phyloP scores from a whole-genome alignment of 345 rosid species.

The Salix suchowensis region DNA sequence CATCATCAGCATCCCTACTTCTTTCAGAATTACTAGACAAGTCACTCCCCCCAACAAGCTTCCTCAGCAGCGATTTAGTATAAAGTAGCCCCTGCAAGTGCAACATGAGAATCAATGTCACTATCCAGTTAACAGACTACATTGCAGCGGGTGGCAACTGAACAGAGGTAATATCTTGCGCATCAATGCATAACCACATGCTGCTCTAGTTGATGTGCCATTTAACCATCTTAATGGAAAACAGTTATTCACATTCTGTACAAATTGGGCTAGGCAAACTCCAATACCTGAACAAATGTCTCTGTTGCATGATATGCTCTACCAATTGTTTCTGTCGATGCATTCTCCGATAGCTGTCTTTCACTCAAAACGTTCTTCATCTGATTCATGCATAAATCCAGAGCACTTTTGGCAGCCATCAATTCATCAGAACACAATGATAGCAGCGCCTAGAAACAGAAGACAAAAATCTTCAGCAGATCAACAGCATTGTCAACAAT shows the following conservation, averaged over 20 bases:
- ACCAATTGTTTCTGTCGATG: conserved; percentile 88
- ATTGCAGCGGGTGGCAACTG: not conserved
- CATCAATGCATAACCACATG: not conserved
- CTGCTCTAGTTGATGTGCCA: not conserved
- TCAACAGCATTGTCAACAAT: not conserved
- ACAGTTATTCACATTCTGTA: conserved; percentile 1
- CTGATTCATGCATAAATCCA: conserved; percentile 75
- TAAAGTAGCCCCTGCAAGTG: conserved; percentile 68
- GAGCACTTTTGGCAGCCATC: conserved; percentile 76
- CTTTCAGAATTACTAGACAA: conserved; percentile 52
- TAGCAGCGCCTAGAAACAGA: conserved; percentile 71
- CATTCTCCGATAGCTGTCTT: conserved; percentile 75
- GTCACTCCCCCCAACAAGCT: conserved; percentile 63
- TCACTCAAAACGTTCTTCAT: conserved; percentile 79
- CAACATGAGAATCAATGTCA: conserved; percentile 7
- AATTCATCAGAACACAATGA: conserved; percentile 85
- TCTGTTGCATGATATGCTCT: conserved; percentile 88
- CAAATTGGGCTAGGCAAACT: not conserved
- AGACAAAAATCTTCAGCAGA: conserved; percentile 14
- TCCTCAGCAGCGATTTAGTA: conserved; percentile 77
- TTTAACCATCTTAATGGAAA: not conserved
- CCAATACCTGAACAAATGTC: conserved; percentile 80
- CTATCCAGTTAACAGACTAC: not conserved
- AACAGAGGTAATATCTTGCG: not conserved
- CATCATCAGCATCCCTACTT: conserved; percentile 77